These are phyloP conservation scores for Hawksworthiomyces lignivorus DNA, from an alignment of 2,329 filamentous ascomycete species.

Conservation along the genomic window DNA sequence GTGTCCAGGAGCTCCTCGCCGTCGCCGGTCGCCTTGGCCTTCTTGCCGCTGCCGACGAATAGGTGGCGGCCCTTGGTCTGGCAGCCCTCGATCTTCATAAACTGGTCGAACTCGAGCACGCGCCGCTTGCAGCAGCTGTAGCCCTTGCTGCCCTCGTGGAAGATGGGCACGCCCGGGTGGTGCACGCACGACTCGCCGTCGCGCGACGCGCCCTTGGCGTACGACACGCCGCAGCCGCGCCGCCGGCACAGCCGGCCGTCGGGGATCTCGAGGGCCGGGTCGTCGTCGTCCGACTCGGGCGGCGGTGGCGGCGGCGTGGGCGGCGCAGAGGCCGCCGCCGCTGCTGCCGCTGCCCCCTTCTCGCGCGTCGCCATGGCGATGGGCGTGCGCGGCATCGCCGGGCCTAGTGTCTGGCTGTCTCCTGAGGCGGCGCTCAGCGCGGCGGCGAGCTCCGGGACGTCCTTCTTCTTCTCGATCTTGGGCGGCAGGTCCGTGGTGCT, in stretches of 20 bases:
- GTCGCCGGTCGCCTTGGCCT: slow-evolving; percentile 36
- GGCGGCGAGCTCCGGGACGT: slow-evolving; percentile 32
- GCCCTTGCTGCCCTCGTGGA: slow-evolving; percentile 97
- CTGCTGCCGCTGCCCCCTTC: neutral
- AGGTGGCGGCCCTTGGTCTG: slow-evolving; percentile 73
- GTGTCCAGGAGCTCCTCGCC: slow-evolving; percentile 71
- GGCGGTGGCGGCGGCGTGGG: slow-evolving; percentile 44
- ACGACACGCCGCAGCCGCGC: slow-evolving; percentile 62
- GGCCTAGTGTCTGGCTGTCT: slow-evolving; percentile 20
- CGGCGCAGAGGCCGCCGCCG: slow-evolving; percentile 26
- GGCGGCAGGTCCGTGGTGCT: slow-evolving; percentile 71
- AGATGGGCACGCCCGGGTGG: slow-evolving; percentile 85
- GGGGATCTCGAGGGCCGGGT: slow-evolving; percentile 64
- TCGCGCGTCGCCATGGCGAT: slow-evolving; percentile 35
- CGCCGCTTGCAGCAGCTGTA: slow-evolving; percentile 95
- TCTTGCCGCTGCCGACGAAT: slow-evolving; percentile 72
- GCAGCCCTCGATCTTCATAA: slow-evolving; percentile 92
- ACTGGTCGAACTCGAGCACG: slow-evolving; percentile 95
- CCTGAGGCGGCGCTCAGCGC: slow-evolving; percentile 23
- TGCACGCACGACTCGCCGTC: slow-evolving; percentile 74
- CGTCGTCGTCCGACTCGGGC: slow-evolving; percentile 81
- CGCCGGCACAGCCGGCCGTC: slow-evolving; percentile 70
- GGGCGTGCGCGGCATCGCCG: slow-evolving; percentile 29
- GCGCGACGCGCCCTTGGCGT: slow-evolving; percentile 51
- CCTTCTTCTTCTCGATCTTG: slow-evolving; percentile 51